phyloP scores from a whole-genome alignment of 352 stramenopile species.

The Phytophthora chlamydospora region DNA sequence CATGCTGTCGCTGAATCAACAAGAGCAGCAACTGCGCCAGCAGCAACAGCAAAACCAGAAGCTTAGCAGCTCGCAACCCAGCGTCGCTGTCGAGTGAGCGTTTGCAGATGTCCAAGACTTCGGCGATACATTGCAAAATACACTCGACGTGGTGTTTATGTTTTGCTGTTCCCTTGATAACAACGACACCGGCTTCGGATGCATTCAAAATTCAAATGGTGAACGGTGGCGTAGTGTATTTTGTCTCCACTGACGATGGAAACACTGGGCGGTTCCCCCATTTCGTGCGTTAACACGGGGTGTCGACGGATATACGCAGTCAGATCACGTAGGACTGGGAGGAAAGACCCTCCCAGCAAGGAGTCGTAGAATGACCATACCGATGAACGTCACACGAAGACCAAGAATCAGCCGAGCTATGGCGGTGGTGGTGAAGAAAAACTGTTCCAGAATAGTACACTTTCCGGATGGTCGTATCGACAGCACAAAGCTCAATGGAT shows the following conservation, averaged over 20 bases:
- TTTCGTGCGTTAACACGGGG: slow-evolving; percentile 35
- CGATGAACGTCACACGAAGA: too few species aligned
- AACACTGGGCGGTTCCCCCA: slow-evolving; percentile 31
- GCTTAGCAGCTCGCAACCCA: slow-evolving; percentile 7
- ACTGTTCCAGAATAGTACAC: too few species aligned
- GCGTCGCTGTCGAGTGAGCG: slow-evolving; percentile 23
- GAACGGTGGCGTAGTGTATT: too few species aligned
- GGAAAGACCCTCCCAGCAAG: slow-evolving; percentile 32
- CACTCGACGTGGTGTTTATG: not conserved
- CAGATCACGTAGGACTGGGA: slow-evolving; percentile 20
- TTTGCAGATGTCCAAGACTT: slow-evolving; percentile 15
- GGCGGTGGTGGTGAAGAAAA: too few species aligned
- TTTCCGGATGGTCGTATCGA: too few species aligned
- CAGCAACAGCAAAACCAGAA: slow-evolving; percentile 26
- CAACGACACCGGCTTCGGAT: too few species aligned
- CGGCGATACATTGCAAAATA: not conserved
- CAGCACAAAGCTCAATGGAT: too few species aligned
- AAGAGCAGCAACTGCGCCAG: slow-evolving; percentile 43
- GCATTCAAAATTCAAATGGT: too few species aligned
- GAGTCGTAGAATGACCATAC: slow-evolving; percentile 40
- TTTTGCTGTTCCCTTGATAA: not conserved
- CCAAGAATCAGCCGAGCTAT: too few species aligned
- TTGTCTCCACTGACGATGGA: not conserved
- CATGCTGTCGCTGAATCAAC: slow-evolving; percentile 51
- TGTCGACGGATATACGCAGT: slow-evolving; percentile 33